Evolutionary conservation across 176 grass and related monocot genomes (phyloP).

Genomic region (Carex pumila): DNA sequence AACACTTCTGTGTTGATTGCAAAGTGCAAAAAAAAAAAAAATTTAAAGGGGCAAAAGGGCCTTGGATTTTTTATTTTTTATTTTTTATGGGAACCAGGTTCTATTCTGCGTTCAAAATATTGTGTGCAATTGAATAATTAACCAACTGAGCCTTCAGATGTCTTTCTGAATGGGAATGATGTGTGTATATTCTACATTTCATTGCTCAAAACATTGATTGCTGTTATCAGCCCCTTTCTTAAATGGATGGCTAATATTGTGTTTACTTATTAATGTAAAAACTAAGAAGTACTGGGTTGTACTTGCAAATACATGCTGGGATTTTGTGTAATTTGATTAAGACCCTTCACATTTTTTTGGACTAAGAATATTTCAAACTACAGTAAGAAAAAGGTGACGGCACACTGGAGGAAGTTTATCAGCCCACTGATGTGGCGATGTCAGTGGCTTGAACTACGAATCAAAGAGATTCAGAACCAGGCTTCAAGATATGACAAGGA

Average conservation of each 20-base stretch:
- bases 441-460: slow-evolving; percentile 73
- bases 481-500: slow-evolving; percentile 74
- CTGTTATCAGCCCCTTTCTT: neutral
- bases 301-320: neutral
- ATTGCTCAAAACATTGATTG: neutral
- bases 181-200: neutral
- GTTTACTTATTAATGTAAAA: neutral
- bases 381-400: slow-evolving; percentile 94
- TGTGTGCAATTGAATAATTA: neutral
- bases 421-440: slow-evolving; percentile 77
- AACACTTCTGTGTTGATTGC: neutral
- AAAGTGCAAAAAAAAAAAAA: neutral
- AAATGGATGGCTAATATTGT: neutral
- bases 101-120: neutral
- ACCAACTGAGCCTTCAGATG: neutral
- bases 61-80: neutral
- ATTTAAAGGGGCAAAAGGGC: neutral
- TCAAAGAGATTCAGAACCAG: slow-evolving; percentile 77
- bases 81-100: neutral
- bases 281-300: neutral
- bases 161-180: neutral
- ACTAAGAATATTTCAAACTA: slow-evolving; percentile 7
- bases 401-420: slow-evolving; percentile 82
- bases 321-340: neutral
- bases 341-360: neutral